phyloP scores from a whole-genome alignment of 208 protist species.

The Wallacemonas sp. region DNA sequence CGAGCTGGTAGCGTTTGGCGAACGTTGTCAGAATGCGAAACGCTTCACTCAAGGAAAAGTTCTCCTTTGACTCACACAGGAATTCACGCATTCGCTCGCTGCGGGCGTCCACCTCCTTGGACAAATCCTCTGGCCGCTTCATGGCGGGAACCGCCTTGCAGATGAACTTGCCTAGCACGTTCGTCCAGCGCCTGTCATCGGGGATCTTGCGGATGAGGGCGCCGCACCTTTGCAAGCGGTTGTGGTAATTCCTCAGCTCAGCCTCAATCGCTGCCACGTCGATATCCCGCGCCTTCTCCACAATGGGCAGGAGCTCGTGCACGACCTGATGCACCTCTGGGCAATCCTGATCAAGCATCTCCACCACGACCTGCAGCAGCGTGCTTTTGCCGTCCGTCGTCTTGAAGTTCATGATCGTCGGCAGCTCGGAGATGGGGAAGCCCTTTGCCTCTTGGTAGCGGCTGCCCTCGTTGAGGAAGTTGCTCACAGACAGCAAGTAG shows the following conservation, averaged over 20 bases:
- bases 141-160: conserved; percentile 33
- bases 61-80: conserved; percentile 49
- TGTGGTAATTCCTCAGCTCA: conserved; percentile 46
- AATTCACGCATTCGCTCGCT: conserved; percentile 47
- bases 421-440: conserved; percentile 74
- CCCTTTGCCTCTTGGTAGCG: conserved; percentile 64
- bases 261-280: conserved; percentile 50
- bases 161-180: conserved; percentile 66
- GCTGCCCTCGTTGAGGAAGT: conserved; percentile 80
- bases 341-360: conserved; percentile 32
- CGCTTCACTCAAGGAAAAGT: conserved; percentile 52
- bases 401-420: conserved; percentile 61
- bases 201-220: conserved; percentile 42
- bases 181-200: conserved; percentile 54
- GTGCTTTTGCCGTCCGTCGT: conserved; percentile 65
- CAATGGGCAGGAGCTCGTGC: conserved; percentile 50
- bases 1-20: conserved; percentile 56
- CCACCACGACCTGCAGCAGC: conserved; percentile 54
- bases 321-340: conserved; percentile 40
- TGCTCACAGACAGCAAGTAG: conserved; percentile 62
- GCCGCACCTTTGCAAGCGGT: conserved; percentile 42
- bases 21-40: conserved; percentile 54
- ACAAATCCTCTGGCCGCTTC: conserved; percentile 46
- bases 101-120: conserved; percentile 36
- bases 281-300: conserved; percentile 48